Base-by-base conservation (phyloP, 805 yeast genomes). In the Peterozyma xylosa region DNA sequence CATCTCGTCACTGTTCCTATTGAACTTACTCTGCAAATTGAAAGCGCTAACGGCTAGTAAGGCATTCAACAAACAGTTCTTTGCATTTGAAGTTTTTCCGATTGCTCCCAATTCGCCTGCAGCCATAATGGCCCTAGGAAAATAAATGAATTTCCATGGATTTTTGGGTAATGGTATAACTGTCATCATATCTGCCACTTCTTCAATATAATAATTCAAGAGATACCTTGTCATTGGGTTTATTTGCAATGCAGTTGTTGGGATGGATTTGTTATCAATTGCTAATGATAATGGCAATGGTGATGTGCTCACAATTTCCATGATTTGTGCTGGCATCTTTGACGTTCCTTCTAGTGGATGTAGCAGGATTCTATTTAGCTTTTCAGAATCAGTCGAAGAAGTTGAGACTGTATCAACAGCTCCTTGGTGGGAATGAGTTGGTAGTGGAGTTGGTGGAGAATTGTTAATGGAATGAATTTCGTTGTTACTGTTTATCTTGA, bases 101-200 rank as follows among this genome's bases (percentile, higher is more conserved):
- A 81, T 59, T 2, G 89, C 80, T 27, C 81, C 75, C 21, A 86
- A 63, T 55, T 88, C 96, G 3, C 96, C 96, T 21, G 88, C 68
- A 0, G 95, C 95, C 68, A 76, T 70, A 30, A 85, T 62, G 1
- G 95, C 96, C 41, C 93, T 63, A 0, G 96, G 95, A 48, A 87
- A 79, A 60, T 86, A 87, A n/a, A 86, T 78, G 2, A 83, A 79
- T 53, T 82, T 83, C 96, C 96, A 88, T 0, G 96, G 95, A 56
- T 86, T 88, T 48, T 82, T 84, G 0, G 85, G 77, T 18, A 77
- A 60, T 1, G 82, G 82, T 36, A 77, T 73, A 18, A 77, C 83
- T 1, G 82, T 77, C 82, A 76, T 76, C 64, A 57, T 75, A 57
- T 86, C 93, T 0, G 91, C 91, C 1, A 88, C 93, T 50, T 80